Evolutionary conservation across 1,284 basidiomycete genomes (phyloP).

Genomic region (Ceratobasidium sp.): DNA sequence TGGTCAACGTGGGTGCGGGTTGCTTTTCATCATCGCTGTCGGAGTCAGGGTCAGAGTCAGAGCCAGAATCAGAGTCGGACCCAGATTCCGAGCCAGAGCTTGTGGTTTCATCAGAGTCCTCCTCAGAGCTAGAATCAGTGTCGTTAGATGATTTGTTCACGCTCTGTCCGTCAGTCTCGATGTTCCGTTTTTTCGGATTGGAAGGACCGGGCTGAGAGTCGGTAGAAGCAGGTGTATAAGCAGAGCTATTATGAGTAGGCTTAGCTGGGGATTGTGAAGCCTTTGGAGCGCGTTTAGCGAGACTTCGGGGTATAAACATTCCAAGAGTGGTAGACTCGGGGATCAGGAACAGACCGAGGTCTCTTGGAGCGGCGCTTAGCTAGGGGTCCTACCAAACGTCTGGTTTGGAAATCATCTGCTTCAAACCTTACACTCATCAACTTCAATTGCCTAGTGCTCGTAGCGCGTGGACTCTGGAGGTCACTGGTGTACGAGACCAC

Average conservation of each 20-base stretch:
- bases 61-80: not conserved
- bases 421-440: not conserved
- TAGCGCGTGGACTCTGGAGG: not conserved
- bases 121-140: not conserved
- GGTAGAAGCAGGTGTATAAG: not conserved
- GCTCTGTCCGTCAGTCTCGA: constrained; percentile 1
- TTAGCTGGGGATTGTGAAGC: not conserved
- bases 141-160: not conserved
- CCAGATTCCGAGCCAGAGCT: not conserved
- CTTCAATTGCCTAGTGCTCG: constrained; percentile 53
- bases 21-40: not conserved
- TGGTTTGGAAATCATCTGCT: not conserved
- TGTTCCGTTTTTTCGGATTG: constrained; percentile 27
- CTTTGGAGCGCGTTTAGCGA: constrained; percentile 21
- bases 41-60: constrained; percentile 13
- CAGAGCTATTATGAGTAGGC: not conserved
- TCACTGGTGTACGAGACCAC: not conserved
- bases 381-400: not conserved
- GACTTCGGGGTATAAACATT: constrained; percentile 39
- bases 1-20: not conserved
- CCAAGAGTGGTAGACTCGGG: constrained; percentile 18
- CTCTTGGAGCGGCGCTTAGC: not conserved
- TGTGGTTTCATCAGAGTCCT: not conserved
- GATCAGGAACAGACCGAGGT: not conserved
- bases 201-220: not conserved